Conservation (phyloP, 2,329 filamentous ascomycete genomes). For the Lachnellula hyalina region DNA sequence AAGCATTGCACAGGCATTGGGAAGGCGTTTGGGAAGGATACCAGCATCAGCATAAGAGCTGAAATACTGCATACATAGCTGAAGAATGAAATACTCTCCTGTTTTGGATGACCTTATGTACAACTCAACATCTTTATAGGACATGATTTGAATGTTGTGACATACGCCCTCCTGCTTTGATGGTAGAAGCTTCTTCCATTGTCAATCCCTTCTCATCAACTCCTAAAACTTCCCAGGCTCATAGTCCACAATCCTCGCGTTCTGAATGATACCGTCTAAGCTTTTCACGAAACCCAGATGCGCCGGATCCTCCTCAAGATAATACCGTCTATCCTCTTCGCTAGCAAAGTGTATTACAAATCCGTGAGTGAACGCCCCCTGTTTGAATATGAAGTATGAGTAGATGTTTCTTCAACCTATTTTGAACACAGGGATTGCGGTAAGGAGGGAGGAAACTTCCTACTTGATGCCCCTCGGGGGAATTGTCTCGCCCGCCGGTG, state of each 20-base stretch:
- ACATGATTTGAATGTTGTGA: not conserved
- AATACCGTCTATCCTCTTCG: constrained; percentile 62
- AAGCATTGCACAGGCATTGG: constrained; percentile 27
- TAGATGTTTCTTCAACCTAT: not conserved
- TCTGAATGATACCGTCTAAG: constrained; percentile 43
- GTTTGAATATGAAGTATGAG: not conserved
- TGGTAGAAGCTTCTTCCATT: not conserved
- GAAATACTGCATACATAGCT: constrained; percentile 10
- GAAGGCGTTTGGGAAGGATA: constrained; percentile 27
- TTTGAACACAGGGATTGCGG: not conserved
- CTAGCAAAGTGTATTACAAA: constrained; percentile 65
- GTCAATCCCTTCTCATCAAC: not conserved
- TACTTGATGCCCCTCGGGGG: constrained; percentile 56
- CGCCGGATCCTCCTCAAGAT: constrained; percentile 57
- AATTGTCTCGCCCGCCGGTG: constrained; percentile 57
- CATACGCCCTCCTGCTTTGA: not conserved
- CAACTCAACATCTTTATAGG: not conserved
- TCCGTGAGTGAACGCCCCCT: constrained; percentile 62
- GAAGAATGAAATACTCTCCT: constrained; percentile 7
- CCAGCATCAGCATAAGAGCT: constrained; percentile 18
- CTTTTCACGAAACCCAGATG: constrained; percentile 56
- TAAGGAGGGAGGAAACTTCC: constrained; percentile 6
- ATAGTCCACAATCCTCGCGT: constrained; percentile 57
- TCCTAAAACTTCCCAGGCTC: constrained; percentile 43
- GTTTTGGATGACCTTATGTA: not conserved